phyloP scores from a whole-genome alignment of 202 grass and related monocot species.

The Bolboschoenoplectus hybrid region DNA sequence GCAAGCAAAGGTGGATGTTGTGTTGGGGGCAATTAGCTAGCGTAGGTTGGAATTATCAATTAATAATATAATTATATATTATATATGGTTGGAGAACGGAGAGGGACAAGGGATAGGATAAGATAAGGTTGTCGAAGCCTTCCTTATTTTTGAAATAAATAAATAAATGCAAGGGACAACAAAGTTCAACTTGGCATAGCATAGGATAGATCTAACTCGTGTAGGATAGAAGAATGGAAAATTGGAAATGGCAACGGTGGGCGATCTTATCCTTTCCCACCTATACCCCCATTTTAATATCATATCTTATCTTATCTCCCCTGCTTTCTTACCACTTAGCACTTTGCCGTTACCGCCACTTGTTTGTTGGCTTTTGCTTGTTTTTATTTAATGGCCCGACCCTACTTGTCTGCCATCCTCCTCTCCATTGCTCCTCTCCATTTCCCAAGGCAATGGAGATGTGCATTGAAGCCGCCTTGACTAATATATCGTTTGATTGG shows the following conservation, averaged over 20 bases:
- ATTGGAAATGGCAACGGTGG: not conserved
- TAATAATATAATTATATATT: not conserved
- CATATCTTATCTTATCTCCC: too few relatives aligned
- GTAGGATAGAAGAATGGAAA: not conserved
- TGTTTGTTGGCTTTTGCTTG: too few relatives aligned
- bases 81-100: not conserved
- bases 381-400: too few relatives aligned
- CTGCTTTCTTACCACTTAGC: too few relatives aligned
- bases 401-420: too few relatives aligned
- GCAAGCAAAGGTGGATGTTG: too few relatives aligned
- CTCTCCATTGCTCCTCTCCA: too few relatives aligned
- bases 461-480: too few relatives aligned
- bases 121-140: not conserved
- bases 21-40: too few relatives aligned
- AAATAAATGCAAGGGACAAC: not conserved
- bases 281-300: not conserved
- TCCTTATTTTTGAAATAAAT: not conserved
- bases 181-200: not conserved
- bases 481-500: too few relatives aligned
- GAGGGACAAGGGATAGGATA: conserved; percentile 22
- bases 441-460: too few relatives aligned
- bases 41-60: not conserved
- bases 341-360: too few relatives aligned
- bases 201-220: not conserved
- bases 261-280: conserved; percentile 3